phyloP scores from a whole-genome alignment of 257 asterid genomes.

The Parsonsia alboflavescens region DNA sequence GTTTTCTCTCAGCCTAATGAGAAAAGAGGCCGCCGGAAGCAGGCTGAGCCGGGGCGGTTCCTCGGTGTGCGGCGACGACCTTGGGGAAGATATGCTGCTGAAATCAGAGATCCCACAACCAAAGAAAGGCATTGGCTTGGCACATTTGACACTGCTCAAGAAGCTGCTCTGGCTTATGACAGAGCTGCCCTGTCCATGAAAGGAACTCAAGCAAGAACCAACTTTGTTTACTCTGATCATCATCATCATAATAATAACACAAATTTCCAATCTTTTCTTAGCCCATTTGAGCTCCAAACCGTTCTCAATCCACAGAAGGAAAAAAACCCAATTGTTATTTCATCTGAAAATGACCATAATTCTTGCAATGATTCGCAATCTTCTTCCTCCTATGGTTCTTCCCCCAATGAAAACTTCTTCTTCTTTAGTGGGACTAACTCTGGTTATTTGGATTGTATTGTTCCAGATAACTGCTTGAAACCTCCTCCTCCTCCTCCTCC shows the following conservation, averaged over 20 bases:
- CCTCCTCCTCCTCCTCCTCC: constrained; percentile 30
- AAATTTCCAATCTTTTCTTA: constrained; percentile 32
- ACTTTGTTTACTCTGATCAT: constrained; percentile 58
- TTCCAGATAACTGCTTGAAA: constrained; percentile 69
- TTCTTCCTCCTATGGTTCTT: constrained; percentile 23
- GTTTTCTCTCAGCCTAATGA: constrained; percentile 48
- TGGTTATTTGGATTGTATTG: constrained; percentile 85
- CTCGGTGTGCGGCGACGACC: constrained; percentile 87
- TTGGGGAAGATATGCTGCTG: constrained; percentile 98
- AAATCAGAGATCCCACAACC: constrained; percentile 86
- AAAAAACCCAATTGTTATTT: not conserved
- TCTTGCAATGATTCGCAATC: not conserved
- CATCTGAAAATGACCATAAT: constrained; percentile 27
- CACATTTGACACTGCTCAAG: constrained; percentile 93
- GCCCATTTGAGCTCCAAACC: constrained; percentile 40
- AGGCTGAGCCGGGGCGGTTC: constrained; percentile 79
- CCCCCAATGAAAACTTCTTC: constrained; percentile 21
- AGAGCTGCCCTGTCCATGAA: constrained; percentile 91
- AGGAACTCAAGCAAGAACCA: constrained; percentile 83
- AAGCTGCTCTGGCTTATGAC: constrained; percentile 95
- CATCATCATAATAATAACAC: not conserved
- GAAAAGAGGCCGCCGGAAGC: constrained; percentile 73
- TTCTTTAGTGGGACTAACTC: constrained; percentile 44
- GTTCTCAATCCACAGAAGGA: constrained; percentile 12
- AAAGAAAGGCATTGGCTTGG: constrained; percentile 97